Conservation (phyloP, 169 alveolate genomes). For the Plasmodium chabaudi region DNA sequence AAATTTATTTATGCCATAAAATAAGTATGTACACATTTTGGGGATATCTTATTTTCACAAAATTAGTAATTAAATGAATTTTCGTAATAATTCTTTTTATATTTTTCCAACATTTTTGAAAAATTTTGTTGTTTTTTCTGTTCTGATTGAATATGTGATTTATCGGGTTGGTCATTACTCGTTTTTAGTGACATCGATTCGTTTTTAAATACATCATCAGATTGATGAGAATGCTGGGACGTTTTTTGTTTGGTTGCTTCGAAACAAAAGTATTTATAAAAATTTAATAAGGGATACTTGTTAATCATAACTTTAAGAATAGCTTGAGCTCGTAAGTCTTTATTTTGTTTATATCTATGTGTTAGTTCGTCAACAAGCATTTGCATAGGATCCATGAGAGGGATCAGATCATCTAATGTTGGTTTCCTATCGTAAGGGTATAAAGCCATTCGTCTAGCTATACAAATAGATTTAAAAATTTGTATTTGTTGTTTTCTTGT, state of each 20-base stretch:
- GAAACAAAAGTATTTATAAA: slow-evolving; percentile 76
- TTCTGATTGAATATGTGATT: too few relatives aligned
- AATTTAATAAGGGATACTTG: slow-evolving; percentile 83
- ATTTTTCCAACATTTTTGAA: slow-evolving; percentile 16
- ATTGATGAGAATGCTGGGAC: neutral
- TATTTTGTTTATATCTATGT: slow-evolving; percentile 78
- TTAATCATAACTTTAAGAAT: slow-evolving; percentile 82
- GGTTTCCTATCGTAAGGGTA: slow-evolving; percentile 90
- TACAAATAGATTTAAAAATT: slow-evolving; percentile 86
- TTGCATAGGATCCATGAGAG: slow-evolving; percentile 88
- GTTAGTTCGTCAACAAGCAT: slow-evolving; percentile 85
- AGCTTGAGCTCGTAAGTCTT: slow-evolving; percentile 88
- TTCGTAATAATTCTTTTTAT: slow-evolving; percentile 37
- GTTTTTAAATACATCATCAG: neutral
- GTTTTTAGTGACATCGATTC: neutral
- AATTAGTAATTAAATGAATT: neutral
- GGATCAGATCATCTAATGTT: slow-evolving; percentile 82
- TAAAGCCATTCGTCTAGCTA: slow-evolving; percentile 88
- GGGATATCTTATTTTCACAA: too few relatives aligned
- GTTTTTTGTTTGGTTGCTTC: neutral
- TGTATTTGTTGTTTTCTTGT: slow-evolving; percentile 87
- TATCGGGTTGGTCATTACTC: neutral
- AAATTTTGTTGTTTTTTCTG: neutral
- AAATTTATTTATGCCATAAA: too few relatives aligned
- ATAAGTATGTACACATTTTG: too few relatives aligned